Evolutionary conservation across 108 stramenopile species (phyloP).

Genomic region (Cyclotella sp.): DNA sequence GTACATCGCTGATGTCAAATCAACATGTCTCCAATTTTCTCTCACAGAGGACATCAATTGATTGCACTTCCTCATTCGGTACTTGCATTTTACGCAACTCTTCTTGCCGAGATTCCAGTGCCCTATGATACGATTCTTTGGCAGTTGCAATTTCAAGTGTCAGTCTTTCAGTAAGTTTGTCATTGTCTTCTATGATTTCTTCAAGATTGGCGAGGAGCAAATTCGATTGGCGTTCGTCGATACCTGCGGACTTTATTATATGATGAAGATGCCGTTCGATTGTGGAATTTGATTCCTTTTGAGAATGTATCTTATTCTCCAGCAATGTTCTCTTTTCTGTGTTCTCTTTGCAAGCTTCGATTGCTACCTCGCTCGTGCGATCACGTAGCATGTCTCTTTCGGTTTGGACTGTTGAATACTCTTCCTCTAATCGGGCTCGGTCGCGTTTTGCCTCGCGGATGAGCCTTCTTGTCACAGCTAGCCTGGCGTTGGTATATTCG

Average conservation of each 20-base stretch:
- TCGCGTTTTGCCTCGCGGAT: slow-evolving; percentile 17
- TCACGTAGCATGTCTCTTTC: slow-evolving; percentile 26
- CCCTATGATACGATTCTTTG: slow-evolving; percentile 17
- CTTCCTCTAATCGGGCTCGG: slow-evolving; percentile 17
- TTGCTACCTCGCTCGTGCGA: slow-evolving; percentile 13
- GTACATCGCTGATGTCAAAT: no score
- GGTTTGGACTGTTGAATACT: slow-evolving; percentile 8
- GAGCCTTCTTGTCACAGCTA: slow-evolving; percentile 24
- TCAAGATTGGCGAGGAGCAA: slow-evolving; percentile 17
- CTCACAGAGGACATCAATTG: slow-evolving; percentile 4
- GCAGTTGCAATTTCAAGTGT: slow-evolving; percentile 27
- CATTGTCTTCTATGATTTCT: slow-evolving; percentile 24
- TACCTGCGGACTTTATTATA: slow-evolving; percentile 35
- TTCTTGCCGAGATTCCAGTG: slow-evolving; percentile 13
- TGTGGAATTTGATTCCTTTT: slow-evolving; percentile 19
- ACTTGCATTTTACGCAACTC: slow-evolving; percentile 20
- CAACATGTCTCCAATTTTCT: no score
- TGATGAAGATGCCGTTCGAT: slow-evolving; percentile 43
- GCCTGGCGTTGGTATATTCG: slow-evolving; percentile 33
- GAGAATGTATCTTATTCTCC: slow-evolving; percentile 19
- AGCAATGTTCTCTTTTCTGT: slow-evolving; percentile 20
- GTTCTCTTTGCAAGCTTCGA: slow-evolving; percentile 21
- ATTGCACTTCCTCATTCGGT: slow-evolving; percentile 10
- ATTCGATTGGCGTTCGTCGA: slow-evolving; percentile 25
- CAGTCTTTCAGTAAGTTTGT: slow-evolving; percentile 25